Percentiles rank a stretch among this genome's conserved stretches.
These are phyloP conservation scores for Leishmania tropica DNA, from an alignment of 208 protist species.

Conservation along the genomic window DNA sequence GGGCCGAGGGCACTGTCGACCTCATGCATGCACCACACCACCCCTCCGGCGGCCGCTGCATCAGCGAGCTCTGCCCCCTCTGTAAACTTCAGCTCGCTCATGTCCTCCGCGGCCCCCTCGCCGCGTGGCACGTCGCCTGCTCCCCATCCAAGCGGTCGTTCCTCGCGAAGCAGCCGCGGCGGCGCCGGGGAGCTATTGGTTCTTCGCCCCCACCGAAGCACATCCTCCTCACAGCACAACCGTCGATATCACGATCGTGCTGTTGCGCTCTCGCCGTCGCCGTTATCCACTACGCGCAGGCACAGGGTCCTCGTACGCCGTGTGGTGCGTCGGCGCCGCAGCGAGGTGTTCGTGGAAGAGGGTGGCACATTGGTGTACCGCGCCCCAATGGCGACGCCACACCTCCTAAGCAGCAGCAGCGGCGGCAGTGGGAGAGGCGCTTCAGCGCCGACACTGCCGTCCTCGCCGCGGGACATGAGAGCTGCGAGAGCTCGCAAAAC, in stretches of 20 bases:
- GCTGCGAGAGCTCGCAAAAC: background rate
- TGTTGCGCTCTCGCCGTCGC: background rate
- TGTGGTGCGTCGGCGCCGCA: constrained; percentile 31
- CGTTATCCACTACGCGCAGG: background rate
- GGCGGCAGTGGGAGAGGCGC: background rate
- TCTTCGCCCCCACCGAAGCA: background rate
- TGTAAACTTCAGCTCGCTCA: background rate
- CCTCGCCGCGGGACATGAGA: background rate
- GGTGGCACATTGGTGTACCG: constrained; percentile 23
- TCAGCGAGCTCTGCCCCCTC: background rate
- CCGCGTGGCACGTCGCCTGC: background rate
- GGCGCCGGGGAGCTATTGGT: background rate
- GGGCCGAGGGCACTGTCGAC: background rate
- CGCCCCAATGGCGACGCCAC: background rate
- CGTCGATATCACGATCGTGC: background rate
- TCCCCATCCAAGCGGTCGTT: background rate
- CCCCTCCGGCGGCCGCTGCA: background rate
- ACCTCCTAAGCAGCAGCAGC: background rate
- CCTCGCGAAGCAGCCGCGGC: background rate
- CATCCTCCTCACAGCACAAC: background rate
- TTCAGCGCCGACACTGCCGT: background rate
- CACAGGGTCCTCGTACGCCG: constrained; percentile 31
- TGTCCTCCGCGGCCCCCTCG: background rate
- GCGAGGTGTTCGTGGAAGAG: constrained; percentile 34
- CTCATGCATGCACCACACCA: background rate